These are phyloP conservation scores for Eucalyptus grandis DNA, from an alignment of 345 rosid genomes.

Conservation along the genomic window DNA sequence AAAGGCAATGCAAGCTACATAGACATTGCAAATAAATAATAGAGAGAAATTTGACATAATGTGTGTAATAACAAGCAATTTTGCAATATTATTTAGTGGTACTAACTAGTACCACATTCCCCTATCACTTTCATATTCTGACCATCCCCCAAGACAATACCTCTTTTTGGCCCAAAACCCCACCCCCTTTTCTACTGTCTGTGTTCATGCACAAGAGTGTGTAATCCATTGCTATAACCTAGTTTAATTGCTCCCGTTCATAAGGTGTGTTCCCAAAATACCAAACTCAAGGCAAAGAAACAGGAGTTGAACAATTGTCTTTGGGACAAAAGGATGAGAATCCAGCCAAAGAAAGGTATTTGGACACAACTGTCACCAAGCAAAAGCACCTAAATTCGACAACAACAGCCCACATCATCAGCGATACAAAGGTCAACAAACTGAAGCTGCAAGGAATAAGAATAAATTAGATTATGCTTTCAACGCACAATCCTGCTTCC, in stretches of 20 bases:
- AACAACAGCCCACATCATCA: not conserved
- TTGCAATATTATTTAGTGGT: not conserved
- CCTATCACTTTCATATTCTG: not conserved
- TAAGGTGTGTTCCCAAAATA: not conserved
- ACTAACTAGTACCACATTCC: not conserved
- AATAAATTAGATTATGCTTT: not conserved
- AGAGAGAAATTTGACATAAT: not conserved
- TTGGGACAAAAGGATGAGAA: not conserved
- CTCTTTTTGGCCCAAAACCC: not conserved
- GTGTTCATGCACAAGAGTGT: not conserved
- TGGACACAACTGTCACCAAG: not conserved
- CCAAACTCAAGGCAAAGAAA: not conserved
- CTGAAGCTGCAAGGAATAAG: not conserved
- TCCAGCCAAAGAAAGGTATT: not conserved
- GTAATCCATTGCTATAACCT: not conserved
- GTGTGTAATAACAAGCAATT: not conserved
- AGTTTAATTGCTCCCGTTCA: not conserved
- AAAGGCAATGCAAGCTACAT: not conserved
- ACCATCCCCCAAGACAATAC: not conserved
- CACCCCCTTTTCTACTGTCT: not conserved
- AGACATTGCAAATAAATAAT: not conserved
- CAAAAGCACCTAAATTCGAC: not conserved
- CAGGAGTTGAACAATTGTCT: not conserved
- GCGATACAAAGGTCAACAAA: not conserved
- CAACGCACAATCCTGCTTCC: not conserved